Percentiles rank a stretch among this genome's conserved stretches.
Evolutionary conservation across 2,329 filamentous ascomycete species (phyloP).

Genomic region (Xylariaceae sp.): DNA sequence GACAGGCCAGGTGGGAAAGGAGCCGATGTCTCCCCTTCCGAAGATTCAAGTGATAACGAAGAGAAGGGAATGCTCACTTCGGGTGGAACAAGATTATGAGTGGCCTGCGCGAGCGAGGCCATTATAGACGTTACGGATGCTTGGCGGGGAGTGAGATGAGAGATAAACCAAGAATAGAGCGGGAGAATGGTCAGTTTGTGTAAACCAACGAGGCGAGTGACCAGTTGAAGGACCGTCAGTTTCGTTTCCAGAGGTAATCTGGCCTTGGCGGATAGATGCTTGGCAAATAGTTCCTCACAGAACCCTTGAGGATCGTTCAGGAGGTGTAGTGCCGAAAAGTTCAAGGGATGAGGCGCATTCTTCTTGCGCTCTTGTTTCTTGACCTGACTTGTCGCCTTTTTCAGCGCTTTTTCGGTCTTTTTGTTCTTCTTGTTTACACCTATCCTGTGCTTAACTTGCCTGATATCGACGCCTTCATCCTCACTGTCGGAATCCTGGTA

Average conservation of each 20-base stretch:
- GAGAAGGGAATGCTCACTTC: slow-evolving; percentile 49
- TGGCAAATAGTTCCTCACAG: slow-evolving; percentile 82
- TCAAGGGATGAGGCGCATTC: slow-evolving; percentile 78
- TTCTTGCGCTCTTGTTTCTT: slow-evolving; percentile 86
- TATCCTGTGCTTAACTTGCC: slow-evolving; percentile 75
- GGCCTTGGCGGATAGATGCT: slow-evolving; percentile 77
- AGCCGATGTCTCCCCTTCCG: too few relatives aligned
- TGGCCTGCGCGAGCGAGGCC: slow-evolving; percentile 85
- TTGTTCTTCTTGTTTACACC: slow-evolving; percentile 96
- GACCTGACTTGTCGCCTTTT: slow-evolving; percentile 75
- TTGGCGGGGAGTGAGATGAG: slow-evolving; percentile 83
- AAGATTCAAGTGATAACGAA: too few relatives aligned
- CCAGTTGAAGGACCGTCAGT: slow-evolving; percentile 82
- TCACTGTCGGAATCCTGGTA: slow-evolving; percentile 84
- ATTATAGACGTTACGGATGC: slow-evolving; percentile 89
- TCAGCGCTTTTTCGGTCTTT: slow-evolving; percentile 76
- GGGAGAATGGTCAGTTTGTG: slow-evolving; percentile 82
- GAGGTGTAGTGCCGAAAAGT: slow-evolving; percentile 93
- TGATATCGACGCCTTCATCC: slow-evolving; percentile 74
- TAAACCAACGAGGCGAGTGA: slow-evolving; percentile 84
- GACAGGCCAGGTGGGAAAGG: too few relatives aligned
- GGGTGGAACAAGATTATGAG: slow-evolving; percentile 85
- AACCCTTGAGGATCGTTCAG: slow-evolving; percentile 94
- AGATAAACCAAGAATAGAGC: slow-evolving; percentile 95
- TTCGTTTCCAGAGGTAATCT: slow-evolving; percentile 86